Evolutionary conservation across 202 grass and related monocot genomes (phyloP).

Genomic region (Eragrostis tef): DNA sequence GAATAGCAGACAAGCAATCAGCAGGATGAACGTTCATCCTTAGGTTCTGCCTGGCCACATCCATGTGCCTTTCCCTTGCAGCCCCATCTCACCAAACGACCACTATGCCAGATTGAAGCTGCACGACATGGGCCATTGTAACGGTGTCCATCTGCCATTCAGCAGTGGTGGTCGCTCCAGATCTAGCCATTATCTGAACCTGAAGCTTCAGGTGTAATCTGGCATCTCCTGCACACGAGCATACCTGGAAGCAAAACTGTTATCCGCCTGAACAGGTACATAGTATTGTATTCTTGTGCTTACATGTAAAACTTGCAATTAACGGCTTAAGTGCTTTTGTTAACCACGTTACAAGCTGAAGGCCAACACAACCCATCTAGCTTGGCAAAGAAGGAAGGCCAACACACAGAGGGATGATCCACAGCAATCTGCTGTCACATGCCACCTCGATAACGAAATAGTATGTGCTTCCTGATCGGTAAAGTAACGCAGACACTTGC

Average conservation of each 20-base stretch:
- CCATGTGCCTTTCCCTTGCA: slow-evolving; percentile 36
- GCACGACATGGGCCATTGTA: background rate
- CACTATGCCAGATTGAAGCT: slow-evolving; percentile 37
- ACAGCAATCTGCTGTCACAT: background rate
- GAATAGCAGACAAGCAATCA: background rate
- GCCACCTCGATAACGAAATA: slow-evolving; percentile 31
- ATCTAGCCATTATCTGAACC: slow-evolving; percentile 34
- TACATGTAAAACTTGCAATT: background rate
- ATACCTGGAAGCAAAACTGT: background rate
- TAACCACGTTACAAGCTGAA: background rate
- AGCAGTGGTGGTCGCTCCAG: slow-evolving; percentile 39
- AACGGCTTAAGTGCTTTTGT: background rate
- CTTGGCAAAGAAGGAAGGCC: slow-evolving; percentile 38
- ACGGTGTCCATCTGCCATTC: slow-evolving; percentile 33
- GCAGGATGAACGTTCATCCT: slow-evolving; percentile 24
- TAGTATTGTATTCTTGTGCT: background rate
- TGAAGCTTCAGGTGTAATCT: slow-evolving; percentile 32
- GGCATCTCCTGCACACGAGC: slow-evolving; percentile 20
- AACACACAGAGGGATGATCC: slow-evolving; percentile 8
- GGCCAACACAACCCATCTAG: background rate
- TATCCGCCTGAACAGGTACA: background rate
- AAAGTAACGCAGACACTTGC: slow-evolving; percentile 32
- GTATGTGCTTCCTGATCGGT: background rate
- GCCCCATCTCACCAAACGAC: slow-evolving; percentile 53
- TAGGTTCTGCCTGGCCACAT: slow-evolving; percentile 31